Base-by-base conservation (phyloP, 2,329 filamentous ascomycete genomes). In the Hypoxylon sp. region DNA sequence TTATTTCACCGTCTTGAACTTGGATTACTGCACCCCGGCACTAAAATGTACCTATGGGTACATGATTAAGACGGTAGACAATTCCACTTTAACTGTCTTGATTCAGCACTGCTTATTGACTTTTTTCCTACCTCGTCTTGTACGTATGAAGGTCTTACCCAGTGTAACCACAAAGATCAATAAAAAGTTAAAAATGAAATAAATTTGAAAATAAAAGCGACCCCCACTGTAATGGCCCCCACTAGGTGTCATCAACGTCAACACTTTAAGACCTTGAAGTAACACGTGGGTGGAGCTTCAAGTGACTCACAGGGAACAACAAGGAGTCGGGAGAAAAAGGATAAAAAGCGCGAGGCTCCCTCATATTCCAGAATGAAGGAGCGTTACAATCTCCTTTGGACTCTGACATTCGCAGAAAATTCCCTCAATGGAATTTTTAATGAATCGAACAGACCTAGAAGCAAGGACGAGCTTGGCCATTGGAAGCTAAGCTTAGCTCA, bases 261-360 rank as follows among this genome's bases (percentile, higher is more conserved):
- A 68, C 54, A 63, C 47, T 59, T 60, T 64, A 37, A 60, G 57
- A 64, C 60, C 47, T 53, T 26, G 3, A 58, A 58, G 44, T 47
- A 51, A 68, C 63, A 67, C 53, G 63, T 63, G 60, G 61, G 69
- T 70, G 69, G 69, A 70, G 63, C 69, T 54, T 61, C n/a, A 9
- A n/a, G 17, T 46, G 56, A 54, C 17, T 50, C 57, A 65, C 19
- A 56, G 14, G 35, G 54, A 51, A 56, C 63, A 51, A 50, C 60
- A 37, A 63, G 51, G 65, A 68, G 57, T 55, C 62, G 53, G 65
- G 37, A 50, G 44, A 55, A 58, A 60, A 63, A 71, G 57, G 60
- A 69, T 69, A 69, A 71, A 71, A 71, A 63, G 66, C 60, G 60
- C 57, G 57, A 60, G 52, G 60, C 60, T 64, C 60, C 68, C 69